These are phyloP conservation scores for Crithidia mellificae DNA, from an alignment of 208 protist species.

Conservation along the genomic window DNA sequence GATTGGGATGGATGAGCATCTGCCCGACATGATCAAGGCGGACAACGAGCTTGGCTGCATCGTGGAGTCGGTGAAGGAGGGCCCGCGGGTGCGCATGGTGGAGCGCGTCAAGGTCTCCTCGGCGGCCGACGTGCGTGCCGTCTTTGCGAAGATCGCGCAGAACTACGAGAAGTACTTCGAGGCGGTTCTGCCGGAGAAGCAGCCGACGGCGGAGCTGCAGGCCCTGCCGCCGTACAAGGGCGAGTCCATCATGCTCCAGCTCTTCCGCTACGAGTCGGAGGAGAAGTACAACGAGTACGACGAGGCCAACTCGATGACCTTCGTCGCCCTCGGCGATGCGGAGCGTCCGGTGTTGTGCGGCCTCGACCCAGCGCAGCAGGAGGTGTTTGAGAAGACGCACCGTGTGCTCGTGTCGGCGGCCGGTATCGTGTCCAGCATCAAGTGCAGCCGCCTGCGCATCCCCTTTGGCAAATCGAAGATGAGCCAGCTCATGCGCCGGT, in stretches of 20 bases:
- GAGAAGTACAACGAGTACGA: slow-evolving; percentile 61
- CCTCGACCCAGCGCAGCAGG: slow-evolving; percentile 67
- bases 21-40: slow-evolving; percentile 79
- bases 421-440: slow-evolving; percentile 89
- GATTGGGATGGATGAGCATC: slow-evolving; percentile 69
- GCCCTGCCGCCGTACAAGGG: slow-evolving; percentile 85
- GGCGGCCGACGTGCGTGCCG: slow-evolving; percentile 50
- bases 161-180: slow-evolving; percentile 86
- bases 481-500: slow-evolving; percentile 84
- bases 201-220: slow-evolving; percentile 79
- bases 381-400: slow-evolving; percentile 78
- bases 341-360: slow-evolving; percentile 89
- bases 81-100: slow-evolving; percentile 81
- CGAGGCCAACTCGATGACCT: slow-evolving; percentile 85
- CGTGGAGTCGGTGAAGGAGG: slow-evolving; percentile 88
- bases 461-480: slow-evolving; percentile 93
- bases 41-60: slow-evolving; percentile 83
- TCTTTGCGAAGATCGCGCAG: slow-evolving; percentile 61
- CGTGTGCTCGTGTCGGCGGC: slow-evolving; percentile 71
- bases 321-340: slow-evolving; percentile 80
- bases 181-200: slow-evolving; percentile 72
- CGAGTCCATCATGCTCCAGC: slow-evolving; percentile 83
- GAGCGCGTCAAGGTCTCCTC: slow-evolving; percentile 62
- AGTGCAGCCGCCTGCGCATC: slow-evolving; percentile 88
- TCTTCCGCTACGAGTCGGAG: slow-evolving; percentile 81